Conservation (phyloP, 2,329 filamentous ascomycete species). For the Huntiella abstrusa region DNA sequence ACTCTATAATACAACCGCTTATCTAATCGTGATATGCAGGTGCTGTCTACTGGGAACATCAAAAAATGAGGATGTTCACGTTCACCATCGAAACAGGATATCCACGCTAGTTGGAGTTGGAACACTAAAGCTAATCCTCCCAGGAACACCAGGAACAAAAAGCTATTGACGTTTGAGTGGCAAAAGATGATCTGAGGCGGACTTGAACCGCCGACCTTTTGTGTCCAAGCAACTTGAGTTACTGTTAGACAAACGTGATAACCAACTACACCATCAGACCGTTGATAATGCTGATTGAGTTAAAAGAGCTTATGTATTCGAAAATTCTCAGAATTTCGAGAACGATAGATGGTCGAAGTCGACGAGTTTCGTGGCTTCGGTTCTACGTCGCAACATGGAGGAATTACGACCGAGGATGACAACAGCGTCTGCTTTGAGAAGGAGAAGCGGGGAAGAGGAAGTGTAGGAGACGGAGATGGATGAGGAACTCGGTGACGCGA, state of each 20-base stretch:
- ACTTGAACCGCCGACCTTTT: slow-evolving; percentile 3
- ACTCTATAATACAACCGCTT: not conserved
- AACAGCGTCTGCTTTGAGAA: too few species aligned
- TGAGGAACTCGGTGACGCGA: too few species aligned
- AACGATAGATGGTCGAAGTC: not conserved
- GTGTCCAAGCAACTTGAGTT: not conserved
- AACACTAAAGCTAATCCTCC: not conserved
- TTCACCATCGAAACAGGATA: not conserved
- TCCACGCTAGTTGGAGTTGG: not conserved
- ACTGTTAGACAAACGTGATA: slow-evolving; percentile 3
- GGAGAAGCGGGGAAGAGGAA: too few species aligned
- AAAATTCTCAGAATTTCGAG: not conserved
- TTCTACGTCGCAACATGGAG: too few species aligned
- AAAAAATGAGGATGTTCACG: not conserved
- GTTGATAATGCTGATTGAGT: not conserved
- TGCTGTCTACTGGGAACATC: not conserved
- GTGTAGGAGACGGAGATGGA: too few species aligned
- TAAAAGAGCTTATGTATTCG: not conserved
- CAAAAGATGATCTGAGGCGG: slow-evolving; percentile 1
- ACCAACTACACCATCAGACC: slow-evolving; percentile 3
- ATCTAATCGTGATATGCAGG: not conserved
- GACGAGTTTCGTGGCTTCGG: too few species aligned
- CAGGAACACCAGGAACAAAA: not conserved
- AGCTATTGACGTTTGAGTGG: not conserved
- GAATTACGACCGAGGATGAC: too few species aligned